phyloP scores from a whole-genome alignment of 495 filamentous ascomycete genomes.

The Xylaria curta region DNA sequence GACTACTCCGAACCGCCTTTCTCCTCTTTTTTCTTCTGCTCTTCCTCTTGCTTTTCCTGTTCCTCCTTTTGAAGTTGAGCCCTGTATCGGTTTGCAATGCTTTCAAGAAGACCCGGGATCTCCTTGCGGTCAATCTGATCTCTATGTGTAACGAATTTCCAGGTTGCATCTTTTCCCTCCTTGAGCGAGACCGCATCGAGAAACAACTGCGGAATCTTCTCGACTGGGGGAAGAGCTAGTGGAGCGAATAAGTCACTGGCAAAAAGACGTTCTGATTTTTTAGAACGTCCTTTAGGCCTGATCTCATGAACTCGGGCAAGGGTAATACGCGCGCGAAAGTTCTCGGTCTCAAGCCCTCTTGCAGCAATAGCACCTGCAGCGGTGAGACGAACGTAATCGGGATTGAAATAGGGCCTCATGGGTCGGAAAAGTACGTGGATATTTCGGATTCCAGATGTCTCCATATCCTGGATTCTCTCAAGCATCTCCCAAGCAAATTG shows the following conservation, averaged over 20 bases:
- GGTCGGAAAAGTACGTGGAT: background rate
- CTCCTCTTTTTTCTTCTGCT: background rate
- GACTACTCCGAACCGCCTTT: background rate
- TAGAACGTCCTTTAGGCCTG: background rate
- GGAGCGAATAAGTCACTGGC: background rate
- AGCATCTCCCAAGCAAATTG: conserved; percentile 4
- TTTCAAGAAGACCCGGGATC: background rate
- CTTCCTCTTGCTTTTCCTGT: background rate
- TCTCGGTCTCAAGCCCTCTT: background rate
- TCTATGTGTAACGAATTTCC: background rate
- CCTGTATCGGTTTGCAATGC: background rate
- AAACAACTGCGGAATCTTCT: conserved; percentile 1
- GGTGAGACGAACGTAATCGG: background rate
- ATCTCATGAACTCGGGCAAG: background rate
- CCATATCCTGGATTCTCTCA: background rate
- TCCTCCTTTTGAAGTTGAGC: background rate
- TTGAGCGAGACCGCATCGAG: background rate
- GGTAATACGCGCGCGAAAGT: background rate
- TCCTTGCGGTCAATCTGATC: background rate
- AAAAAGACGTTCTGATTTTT: background rate
- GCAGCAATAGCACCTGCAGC: conserved; percentile 5
- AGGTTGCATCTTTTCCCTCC: background rate
- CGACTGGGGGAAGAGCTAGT: background rate
- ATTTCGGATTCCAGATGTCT: background rate
- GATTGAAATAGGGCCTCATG: conserved; percentile 7